Conservation (phyloP, 1,139 yeast genomes). For the Eremothecium coryli region DNA sequence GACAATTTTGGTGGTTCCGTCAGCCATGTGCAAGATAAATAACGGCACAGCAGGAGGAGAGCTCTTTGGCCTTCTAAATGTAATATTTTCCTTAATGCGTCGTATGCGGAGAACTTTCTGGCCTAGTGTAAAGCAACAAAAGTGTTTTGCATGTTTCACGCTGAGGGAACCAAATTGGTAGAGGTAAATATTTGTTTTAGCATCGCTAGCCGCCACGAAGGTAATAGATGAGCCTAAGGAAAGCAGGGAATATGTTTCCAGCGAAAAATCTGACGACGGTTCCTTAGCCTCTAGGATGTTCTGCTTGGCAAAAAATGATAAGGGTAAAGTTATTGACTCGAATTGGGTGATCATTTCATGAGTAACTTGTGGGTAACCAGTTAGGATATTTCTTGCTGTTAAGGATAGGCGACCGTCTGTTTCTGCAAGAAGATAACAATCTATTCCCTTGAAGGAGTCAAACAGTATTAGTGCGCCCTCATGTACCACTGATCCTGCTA, state of each 20-base stretch:
- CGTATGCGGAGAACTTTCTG: no score
- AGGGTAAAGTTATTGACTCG: background rate
- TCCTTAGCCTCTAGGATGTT: background rate
- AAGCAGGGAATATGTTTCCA: background rate
- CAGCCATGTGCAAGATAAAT: background rate
- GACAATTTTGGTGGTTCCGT: background rate
- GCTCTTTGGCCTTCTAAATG: no score
- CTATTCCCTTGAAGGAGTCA: constrained; percentile 1
- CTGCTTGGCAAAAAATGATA: no score
- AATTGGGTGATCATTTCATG: constrained; percentile 1
- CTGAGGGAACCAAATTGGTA: constrained; percentile 1
- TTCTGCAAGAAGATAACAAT: background rate
- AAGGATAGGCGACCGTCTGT: background rate
- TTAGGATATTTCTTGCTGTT: background rate
- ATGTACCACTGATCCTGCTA: background rate
- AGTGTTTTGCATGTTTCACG: background rate
- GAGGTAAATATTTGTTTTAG: background rate
- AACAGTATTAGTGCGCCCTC: background rate
- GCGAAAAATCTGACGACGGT: background rate
- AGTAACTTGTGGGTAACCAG: background rate
- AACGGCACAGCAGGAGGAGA: background rate
- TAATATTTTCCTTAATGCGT: no score
- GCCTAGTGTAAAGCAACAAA: background rate
- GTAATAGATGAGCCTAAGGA: background rate
- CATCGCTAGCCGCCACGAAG: background rate